phyloP scores from a whole-genome alignment of 139 green algal species.

The Chlamydomonas applanata region DNA sequence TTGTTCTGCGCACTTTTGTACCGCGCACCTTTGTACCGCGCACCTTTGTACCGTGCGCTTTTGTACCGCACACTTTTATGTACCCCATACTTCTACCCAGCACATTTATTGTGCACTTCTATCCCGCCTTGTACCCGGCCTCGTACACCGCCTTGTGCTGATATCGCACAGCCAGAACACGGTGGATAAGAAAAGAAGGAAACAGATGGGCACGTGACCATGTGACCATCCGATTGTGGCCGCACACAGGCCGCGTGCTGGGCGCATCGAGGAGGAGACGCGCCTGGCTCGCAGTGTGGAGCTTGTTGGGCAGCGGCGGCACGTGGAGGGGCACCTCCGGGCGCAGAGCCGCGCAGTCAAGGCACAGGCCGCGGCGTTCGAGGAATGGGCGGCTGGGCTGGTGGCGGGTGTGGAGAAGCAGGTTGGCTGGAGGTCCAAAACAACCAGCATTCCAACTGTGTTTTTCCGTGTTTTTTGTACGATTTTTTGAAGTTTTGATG shows the following conservation, averaged over 20 bases:
- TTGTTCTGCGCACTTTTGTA: no score
- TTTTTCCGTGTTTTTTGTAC: not conserved
- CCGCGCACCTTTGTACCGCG: no score
- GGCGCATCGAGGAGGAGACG: conserved; percentile 63
- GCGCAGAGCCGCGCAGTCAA: conserved; percentile 40
- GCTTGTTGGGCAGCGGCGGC: conserved; percentile 55
- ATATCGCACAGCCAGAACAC: no score
- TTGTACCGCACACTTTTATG: no score
- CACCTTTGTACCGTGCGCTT: no score
- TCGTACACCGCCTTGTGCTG: no score
- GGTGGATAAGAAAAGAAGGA: no score
- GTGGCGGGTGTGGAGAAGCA: not conserved
- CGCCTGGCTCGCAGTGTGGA: conserved; percentile 43
- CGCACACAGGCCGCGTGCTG: conserved; percentile 40
- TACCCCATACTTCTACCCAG: no score
- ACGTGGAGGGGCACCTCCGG: conserved; percentile 44
- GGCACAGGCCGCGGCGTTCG: conserved; percentile 25
- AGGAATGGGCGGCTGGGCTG: conserved; percentile 19
- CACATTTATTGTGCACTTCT: no score
- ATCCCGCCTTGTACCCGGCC: no score
- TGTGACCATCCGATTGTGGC: no score
- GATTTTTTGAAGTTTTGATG: not conserved
- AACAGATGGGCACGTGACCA: no score
- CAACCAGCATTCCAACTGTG: not conserved
- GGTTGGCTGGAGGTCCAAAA: not conserved